phyloP scores from a whole-genome alignment of 2,329 filamentous ascomycete species.

The Penicillium capsulatum region DNA sequence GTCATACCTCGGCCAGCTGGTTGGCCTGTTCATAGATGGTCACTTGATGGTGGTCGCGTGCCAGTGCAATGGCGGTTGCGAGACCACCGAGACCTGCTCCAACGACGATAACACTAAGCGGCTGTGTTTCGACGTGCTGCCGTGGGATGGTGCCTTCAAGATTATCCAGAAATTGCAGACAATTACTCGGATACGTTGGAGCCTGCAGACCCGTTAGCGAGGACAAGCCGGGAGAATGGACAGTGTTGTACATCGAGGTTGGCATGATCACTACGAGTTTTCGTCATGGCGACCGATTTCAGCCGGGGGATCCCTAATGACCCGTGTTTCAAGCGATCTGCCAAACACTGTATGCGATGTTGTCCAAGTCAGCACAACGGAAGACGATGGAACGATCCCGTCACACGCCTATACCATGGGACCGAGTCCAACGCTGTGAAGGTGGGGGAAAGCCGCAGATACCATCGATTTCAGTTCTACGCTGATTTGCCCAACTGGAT shows the following conservation, averaged over 20 bases:
- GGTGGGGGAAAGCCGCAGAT: too few relatives aligned
- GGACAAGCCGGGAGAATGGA: too few relatives aligned
- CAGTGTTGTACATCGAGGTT: background rate
- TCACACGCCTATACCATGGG: too few relatives aligned
- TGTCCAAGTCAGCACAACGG: too few relatives aligned
- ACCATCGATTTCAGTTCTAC: too few relatives aligned
- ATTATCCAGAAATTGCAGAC: constrained; percentile 2
- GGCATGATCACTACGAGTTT: background rate
- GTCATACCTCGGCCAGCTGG: constrained; percentile 37
- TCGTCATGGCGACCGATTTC: too few relatives aligned
- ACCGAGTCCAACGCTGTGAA: too few relatives aligned
- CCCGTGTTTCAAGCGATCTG: too few relatives aligned
- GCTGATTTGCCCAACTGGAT: too few relatives aligned
- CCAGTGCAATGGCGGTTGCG: constrained; percentile 28
- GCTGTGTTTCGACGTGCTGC: background rate
- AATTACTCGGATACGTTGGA: constrained; percentile 7
- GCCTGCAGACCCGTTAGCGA: constrained; percentile 1
- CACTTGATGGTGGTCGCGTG: constrained; percentile 22
- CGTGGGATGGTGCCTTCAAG: background rate
- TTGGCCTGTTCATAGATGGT: constrained; percentile 30
- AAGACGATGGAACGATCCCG: too few relatives aligned
- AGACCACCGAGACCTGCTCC: constrained; percentile 32
- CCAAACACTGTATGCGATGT: too few relatives aligned
- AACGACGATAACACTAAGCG: constrained; percentile 27
- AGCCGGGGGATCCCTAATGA: too few relatives aligned